Percentiles rank a stretch among this genome's conserved stretches.
These are phyloP conservation scores for Cryptosporidium felis DNA, from an alignment of 169 alveolate genomes.

Conservation along the genomic window DNA sequence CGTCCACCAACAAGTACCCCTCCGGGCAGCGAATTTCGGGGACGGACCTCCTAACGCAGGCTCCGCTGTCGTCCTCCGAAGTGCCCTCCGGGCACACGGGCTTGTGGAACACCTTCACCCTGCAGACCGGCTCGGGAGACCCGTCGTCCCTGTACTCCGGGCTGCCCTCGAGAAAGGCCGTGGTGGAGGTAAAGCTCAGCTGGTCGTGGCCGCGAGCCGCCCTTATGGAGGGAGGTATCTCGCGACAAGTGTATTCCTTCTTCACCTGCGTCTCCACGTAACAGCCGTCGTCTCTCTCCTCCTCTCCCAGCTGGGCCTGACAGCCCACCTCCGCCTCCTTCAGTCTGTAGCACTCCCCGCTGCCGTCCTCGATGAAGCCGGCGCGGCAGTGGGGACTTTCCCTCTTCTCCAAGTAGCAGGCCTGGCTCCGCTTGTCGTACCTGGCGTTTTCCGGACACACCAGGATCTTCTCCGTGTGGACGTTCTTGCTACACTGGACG, in stretches of 20 bases:
- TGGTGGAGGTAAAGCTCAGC: conserved; percentile 3
- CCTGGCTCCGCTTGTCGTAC: conserved; percentile 14
- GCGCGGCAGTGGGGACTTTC: conserved; percentile 28
- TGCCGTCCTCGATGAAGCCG: conserved; percentile 61
- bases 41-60: neutral
- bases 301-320: conserved; percentile 7
- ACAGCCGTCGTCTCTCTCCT: conserved; percentile 48
- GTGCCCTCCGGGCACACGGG: conserved; percentile 41
- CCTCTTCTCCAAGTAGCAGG: conserved; percentile 32
- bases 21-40: conserved; percentile 59
- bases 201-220: neutral
- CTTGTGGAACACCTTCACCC: conserved; percentile 50
- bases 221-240: conserved; percentile 15
- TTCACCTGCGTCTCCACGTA: conserved; percentile 3
- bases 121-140: conserved; percentile 12
- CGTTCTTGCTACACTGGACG: conserved; percentile 43
- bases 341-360: conserved; percentile 38
- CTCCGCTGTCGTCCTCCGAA: conserved; percentile 3
- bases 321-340: conserved; percentile 55
- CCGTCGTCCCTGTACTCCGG: conserved; percentile 42
- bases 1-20: conserved; percentile 25
- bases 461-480: conserved; percentile 43
- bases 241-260: conserved; percentile 33
- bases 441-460: conserved; percentile 46
- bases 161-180: conserved; percentile 43